Conservation (phyloP, 129 eudicot species). For the Arctium lappa region DNA sequence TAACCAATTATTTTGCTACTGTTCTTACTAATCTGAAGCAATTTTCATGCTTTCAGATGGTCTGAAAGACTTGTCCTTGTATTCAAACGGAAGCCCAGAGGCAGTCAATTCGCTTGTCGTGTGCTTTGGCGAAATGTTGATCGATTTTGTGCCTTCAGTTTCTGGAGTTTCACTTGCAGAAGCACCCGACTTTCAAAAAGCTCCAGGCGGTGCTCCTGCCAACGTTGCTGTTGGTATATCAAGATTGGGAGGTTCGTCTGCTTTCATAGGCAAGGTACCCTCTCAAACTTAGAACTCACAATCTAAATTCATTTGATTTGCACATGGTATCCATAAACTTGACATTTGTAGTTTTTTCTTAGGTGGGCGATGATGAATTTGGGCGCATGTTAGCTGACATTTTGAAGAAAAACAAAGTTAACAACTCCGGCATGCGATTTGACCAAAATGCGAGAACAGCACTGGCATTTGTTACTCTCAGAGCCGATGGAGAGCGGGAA, state of each 20-base stretch:
- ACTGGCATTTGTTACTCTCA: constrained; percentile 53
- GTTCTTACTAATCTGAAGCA: neutral
- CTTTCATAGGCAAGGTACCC: constrained; percentile 84
- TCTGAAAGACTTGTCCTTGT: constrained; percentile 12
- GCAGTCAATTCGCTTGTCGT: constrained; percentile 21
- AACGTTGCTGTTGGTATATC: constrained; percentile 89
- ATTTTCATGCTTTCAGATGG: constrained; percentile 18
- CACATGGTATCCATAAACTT: neutral
- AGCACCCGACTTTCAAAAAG: constrained; percentile 80
- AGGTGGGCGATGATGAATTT: constrained; percentile 67
- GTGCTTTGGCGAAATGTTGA: constrained; percentile 88
- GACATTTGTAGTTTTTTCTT: neutral
- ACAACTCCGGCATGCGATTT: constrained; percentile 59
- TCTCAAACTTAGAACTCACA: neutral
- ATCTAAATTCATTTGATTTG: neutral
- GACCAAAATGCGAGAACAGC: constrained; percentile 60
- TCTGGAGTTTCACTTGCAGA: constrained; percentile 85
- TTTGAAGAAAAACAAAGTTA: constrained; percentile 52
- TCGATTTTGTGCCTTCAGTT: constrained; percentile 84
- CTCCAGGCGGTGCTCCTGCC: constrained; percentile 98
- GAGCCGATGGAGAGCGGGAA: constrained; percentile 60
- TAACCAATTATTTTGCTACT: neutral
- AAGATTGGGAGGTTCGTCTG: constrained; percentile 79
- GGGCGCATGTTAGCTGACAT: constrained; percentile 61
- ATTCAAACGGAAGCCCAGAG: constrained; percentile 29